Percentiles rank a stretch among this genome's conserved stretches.
These are phyloP conservation scores for Boechera retrofracta DNA, from an alignment of 345 rosid genomes.

Conservation along the genomic window DNA sequence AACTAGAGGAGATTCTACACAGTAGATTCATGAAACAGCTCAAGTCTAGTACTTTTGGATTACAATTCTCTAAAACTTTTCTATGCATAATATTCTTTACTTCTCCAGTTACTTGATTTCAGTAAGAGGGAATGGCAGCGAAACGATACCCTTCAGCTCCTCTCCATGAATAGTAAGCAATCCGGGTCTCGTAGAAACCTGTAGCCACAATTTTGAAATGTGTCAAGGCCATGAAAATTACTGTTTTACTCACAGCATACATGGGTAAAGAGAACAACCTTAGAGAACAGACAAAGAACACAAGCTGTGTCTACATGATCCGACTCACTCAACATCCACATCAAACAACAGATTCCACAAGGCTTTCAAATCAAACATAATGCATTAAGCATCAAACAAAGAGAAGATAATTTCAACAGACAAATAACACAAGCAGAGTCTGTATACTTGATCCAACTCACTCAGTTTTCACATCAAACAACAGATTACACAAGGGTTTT, in stretches of 20 bases:
- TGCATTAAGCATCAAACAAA: background rate
- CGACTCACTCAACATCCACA: background rate
- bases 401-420: background rate
- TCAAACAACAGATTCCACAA: conserved; percentile 1
- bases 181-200: conserved; percentile 89
- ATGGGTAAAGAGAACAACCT: background rate
- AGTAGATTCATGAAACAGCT: conserved; percentile 22
- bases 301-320: background rate
- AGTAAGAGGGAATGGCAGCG: conserved; percentile 81
- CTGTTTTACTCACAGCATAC: conserved; percentile 8
- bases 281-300: conserved; percentile 14
- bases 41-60: background rate
- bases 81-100: conserved; percentile 36
- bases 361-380: background rate
- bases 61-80: background rate
- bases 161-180: conserved; percentile 93
- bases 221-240: conserved; percentile 13
- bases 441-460: background rate
- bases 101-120: conserved; percentile 25
- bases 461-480: conserved; percentile 19
- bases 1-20: conserved; percentile 14
- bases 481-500: background rate
- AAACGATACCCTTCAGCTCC: conserved; percentile 83
- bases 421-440: background rate
- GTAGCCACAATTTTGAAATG: conserved; percentile 36